Evolutionary conservation across 768 basidiomycete genomes (phyloP).

Genomic region (Rhizopogon roseolus): DNA sequence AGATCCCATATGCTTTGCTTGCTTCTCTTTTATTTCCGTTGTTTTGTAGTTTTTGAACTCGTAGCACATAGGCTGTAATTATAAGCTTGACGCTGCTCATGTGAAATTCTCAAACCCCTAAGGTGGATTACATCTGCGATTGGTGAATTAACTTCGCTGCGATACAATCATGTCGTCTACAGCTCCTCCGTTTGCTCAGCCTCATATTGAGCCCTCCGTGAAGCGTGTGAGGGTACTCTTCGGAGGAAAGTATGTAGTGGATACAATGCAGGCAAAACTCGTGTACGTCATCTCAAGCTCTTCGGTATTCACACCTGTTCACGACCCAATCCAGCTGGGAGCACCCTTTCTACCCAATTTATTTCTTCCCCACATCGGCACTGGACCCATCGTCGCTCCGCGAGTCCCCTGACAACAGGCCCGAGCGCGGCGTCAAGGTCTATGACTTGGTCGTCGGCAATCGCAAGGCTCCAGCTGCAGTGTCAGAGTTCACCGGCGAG

Average conservation of each 20-base stretch:
- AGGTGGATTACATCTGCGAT: background rate
- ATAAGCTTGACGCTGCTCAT: too few relatives aligned
- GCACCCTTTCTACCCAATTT: slow-evolving; percentile 45
- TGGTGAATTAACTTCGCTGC: background rate
- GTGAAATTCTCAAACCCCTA: background rate
- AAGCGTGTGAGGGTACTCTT: slow-evolving; percentile 55
- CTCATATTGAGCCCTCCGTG: slow-evolving; percentile 41
- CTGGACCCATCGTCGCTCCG: slow-evolving; percentile 39
- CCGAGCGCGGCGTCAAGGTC: slow-evolving; percentile 27
- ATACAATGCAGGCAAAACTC: slow-evolving; percentile 51
- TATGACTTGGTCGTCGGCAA: slow-evolving; percentile 46
- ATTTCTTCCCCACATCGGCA: slow-evolving; percentile 47
- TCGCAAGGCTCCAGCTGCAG: slow-evolving; percentile 33
- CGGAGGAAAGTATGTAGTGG: slow-evolving; percentile 46
- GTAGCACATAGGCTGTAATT: background rate
- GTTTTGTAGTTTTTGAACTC: background rate
- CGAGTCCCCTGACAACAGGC: slow-evolving; percentile 20
- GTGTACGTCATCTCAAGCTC: slow-evolving; percentile 38
- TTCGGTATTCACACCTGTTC: background rate
- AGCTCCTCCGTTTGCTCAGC: slow-evolving; percentile 33
- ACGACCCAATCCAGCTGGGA: slow-evolving; percentile 43
- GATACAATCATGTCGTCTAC: slow-evolving; percentile 12
- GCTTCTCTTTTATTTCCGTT: background rate
- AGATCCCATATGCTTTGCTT: background rate
- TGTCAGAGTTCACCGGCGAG: slow-evolving; percentile 26